Conservation (phyloP, 495 filamentous ascomycete genomes). For the Xylaria castorea region DNA sequence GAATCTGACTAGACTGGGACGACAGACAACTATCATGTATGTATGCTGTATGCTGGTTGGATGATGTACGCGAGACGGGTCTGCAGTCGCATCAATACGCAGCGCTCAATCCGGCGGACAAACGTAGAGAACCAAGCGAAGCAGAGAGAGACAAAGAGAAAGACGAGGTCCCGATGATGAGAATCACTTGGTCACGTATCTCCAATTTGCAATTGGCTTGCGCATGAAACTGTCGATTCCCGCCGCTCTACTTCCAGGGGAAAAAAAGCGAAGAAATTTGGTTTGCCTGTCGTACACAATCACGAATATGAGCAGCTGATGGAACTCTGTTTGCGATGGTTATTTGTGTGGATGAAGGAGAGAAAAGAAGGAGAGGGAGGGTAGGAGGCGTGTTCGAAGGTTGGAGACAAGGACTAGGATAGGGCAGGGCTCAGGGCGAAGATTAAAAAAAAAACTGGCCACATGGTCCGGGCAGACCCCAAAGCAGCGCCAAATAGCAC, state of each 20-base stretch:
- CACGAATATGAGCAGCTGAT: slow-evolving; percentile 19
- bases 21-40: slow-evolving; percentile 21
- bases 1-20: slow-evolving; percentile 19
- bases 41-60: slow-evolving; percentile 21
- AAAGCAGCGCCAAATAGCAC: too few relatives aligned
- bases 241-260: slow-evolving; percentile 4
- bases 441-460: slow-evolving; percentile 9
- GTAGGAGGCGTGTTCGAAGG: neutral
- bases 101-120: slow-evolving; percentile 15
- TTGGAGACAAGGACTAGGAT: neutral
- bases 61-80: slow-evolving; percentile 14
- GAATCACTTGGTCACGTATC: slow-evolving; percentile 30
- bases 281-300: slow-evolving; percentile 20
- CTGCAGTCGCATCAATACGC: slow-evolving; percentile 26
- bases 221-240: slow-evolving; percentile 20
- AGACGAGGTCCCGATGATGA: slow-evolving; percentile 14
- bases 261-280: neutral
- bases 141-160: slow-evolving; percentile 1
- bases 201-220: slow-evolving; percentile 18
- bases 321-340: slow-evolving; percentile 15
- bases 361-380: neutral
- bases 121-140: neutral
- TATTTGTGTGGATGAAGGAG: slow-evolving; percentile 14
- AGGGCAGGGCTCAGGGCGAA: neutral
- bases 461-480: slow-evolving; percentile 8